A percentile compares a stretch with the other conserved stretches of the same genome.
Conservation (phyloP, 495 filamentous ascomycete genomes). For the Staphylotrichum longicolle region DNA sequence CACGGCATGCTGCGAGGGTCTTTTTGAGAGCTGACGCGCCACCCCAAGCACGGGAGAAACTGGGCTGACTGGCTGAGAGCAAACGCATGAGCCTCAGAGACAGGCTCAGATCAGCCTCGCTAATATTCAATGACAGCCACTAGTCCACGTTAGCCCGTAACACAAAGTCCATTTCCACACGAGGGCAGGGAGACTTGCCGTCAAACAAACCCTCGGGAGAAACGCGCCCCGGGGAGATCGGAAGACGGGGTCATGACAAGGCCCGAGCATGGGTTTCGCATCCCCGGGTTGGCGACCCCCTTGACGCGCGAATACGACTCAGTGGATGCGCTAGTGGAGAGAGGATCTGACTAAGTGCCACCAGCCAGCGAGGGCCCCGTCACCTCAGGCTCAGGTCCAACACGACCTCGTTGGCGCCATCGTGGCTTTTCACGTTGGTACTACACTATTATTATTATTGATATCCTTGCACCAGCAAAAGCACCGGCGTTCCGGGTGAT, state of each 20-base stretch:
- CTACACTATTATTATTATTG: no score
- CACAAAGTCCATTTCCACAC: no score
- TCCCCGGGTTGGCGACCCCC: neutral
- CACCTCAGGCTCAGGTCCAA: neutral
- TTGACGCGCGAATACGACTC: slow-evolving; percentile 22
- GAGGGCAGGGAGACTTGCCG: no score
- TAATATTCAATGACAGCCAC: neutral
- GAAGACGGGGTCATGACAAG: neutral
- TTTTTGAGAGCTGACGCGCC: neutral
- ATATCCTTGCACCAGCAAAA: no score
- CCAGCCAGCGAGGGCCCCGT: neutral
- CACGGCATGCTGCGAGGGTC: slow-evolving; percentile 1
- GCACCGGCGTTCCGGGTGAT: no score
- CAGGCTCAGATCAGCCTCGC: neutral
- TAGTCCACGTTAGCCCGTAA: neutral
- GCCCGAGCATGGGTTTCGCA: neutral
- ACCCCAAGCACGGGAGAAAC: neutral
- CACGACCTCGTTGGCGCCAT: slow-evolving; percentile 8
- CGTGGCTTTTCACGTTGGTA: neutral
- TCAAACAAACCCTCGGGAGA: neutral
- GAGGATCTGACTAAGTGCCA: slow-evolving; percentile 24
- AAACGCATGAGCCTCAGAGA: no score
- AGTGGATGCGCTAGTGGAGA: slow-evolving; percentile 16
- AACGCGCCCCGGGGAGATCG: slow-evolving; percentile 1
- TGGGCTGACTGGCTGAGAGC: neutral